Base-by-base conservation (phyloP, 1,139 yeast genomes). In the Meyerozyma carpophila region DNA sequence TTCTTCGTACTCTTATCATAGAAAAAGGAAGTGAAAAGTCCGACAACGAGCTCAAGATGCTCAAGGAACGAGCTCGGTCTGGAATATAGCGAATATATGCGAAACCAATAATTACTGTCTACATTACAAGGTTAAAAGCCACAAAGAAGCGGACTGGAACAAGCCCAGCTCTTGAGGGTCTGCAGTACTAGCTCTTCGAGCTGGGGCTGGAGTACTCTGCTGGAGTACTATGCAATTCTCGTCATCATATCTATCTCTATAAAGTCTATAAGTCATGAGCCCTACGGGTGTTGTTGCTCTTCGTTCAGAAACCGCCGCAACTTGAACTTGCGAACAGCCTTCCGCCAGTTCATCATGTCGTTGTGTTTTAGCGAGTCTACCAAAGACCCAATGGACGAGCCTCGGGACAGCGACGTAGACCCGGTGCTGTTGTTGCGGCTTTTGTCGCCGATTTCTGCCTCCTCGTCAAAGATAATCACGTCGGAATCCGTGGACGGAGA, bases 1-100 rank as follows among this genome's bases (percentile, higher is more conserved):
- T 62, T 62, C 84, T 89, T 49, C 77, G 84, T 58, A 84, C 83
- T 57, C 70, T 89, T 50, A 90, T 89, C 24, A 82, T 83, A 32
- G 93, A 85, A 56, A 82, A 76, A 57, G 75, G 77, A 2, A 63
- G 66, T 44, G 71, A 70, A 42, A 67, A 69, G 50, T 61, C 68
- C 24, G 76, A 71, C 36, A 60, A 72, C 44, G 77, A 72, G 51
- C 58, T 73, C 44, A 59, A 58, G 45, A 47, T 59, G 44, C 62
- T 73, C 41, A 65, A 65, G 43, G 73, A 71, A 49, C 56, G 58
- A 41, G 72, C 71, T 6, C 58, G 51, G 47, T 43, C 50, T 46
- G 37, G 37, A 8, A 34, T 34, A 8, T 34, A 21, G 29, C 5
- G 3, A 27, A 26, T 10, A 10, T 27, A n/a, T 21, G 24, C 24